Percentiles rank a stretch among this genome's conserved stretches.
phyloP scores from a whole-genome alignment of 2,329 filamentous ascomycete genomes.

The Paraconiothyrium sp. region DNA sequence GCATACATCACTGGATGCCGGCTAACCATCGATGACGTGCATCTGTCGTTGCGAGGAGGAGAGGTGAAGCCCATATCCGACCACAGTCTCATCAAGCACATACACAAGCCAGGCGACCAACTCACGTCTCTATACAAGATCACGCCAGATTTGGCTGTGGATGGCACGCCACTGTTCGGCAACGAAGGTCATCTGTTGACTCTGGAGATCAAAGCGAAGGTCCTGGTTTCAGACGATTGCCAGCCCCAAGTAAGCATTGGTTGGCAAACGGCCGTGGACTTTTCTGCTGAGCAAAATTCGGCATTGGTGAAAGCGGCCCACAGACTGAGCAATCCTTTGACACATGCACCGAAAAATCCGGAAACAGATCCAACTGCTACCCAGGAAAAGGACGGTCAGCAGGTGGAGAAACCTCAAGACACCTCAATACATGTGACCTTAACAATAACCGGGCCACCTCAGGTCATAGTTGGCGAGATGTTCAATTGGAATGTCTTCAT shows the following conservation, averaged over 20 bases:
- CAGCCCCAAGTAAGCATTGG: conserved; percentile 70
- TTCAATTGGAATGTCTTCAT: conserved; percentile 80
- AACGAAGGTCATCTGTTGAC: conserved; percentile 56
- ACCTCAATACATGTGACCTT: conserved; percentile 76
- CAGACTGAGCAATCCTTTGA: conserved; percentile 38
- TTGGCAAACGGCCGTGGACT: conserved; percentile 76
- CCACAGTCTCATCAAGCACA: conserved; percentile 63
- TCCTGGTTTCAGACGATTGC: conserved; percentile 66
- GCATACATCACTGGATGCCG: conserved; percentile 75
- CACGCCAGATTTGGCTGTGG: conserved; percentile 49
- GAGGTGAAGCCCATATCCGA: conserved; percentile 61
- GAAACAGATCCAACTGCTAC: conserved; percentile 42
- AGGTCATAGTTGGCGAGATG: conserved; percentile 69
- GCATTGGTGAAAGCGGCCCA: conserved; percentile 48
- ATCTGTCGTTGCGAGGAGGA: conserved; percentile 67
- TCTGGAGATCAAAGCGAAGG: conserved; percentile 69
- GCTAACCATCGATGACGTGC: conserved; percentile 68
- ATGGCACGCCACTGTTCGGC: conserved; percentile 60
- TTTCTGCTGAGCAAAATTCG: conserved; percentile 60
- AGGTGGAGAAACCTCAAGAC: conserved; percentile 34
- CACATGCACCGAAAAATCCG: conserved; percentile 29
- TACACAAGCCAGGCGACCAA: conserved; percentile 76
- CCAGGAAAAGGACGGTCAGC: conserved; percentile 31
- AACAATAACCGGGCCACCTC: conserved; percentile 72
- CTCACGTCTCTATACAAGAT: conserved; percentile 78